A percentile compares a stretch with the other conserved stretches of the same genome.
Evolutionary conservation across 305 asterid species (phyloP).

Genomic region (Solanum hybrid): DNA sequence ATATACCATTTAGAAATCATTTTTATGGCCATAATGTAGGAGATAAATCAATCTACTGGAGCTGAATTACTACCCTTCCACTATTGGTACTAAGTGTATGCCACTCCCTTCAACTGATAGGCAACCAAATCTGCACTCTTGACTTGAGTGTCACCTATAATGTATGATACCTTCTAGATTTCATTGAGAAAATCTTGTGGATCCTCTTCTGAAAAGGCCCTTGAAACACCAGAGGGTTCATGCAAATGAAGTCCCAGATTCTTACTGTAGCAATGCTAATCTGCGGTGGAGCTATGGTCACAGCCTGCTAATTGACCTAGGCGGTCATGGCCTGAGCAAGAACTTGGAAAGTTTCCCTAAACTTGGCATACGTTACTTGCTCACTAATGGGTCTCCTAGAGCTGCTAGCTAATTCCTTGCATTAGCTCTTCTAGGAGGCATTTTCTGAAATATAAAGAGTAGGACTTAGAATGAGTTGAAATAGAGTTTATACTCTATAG

Average conservation of each 20-base stretch:
- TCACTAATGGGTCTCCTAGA: background rate
- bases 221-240: background rate
- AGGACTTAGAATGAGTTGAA: background rate
- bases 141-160: background rate
- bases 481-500: background rate
- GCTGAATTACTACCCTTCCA: background rate
- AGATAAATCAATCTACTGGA: background rate
- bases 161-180: background rate
- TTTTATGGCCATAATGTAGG: background rate
- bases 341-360: background rate
- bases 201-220: background rate
- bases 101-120: background rate
- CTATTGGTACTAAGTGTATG: background rate
- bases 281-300: background rate
- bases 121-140: rapidly evolving
- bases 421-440: background rate
- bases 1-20: background rate
- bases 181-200: background rate
- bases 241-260: background rate
- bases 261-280: background rate
- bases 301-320: background rate
- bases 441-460: background rate
- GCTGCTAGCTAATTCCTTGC: background rate
- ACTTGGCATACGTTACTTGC: background rate
- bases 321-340: background rate